Percentiles rank a stretch among this genome's conserved stretches.
Conservation (phyloP, 2,329 filamentous ascomycete genomes). For the Graphiopsis chlorocephala region DNA sequence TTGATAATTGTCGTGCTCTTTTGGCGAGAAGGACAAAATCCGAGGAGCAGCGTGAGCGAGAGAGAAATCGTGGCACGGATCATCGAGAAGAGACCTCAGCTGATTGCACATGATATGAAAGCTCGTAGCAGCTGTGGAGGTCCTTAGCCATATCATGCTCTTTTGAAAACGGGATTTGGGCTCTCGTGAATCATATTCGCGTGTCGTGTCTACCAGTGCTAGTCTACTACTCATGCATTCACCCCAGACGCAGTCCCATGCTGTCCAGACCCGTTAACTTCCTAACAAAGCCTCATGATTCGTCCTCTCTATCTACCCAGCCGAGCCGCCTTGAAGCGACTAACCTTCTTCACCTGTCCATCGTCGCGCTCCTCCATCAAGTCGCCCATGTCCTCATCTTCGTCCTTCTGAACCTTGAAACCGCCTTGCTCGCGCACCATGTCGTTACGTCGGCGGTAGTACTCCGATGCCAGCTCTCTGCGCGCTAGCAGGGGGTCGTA, state of each 20-base stretch:
- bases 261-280: not conserved
- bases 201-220: not conserved
- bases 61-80: no score
- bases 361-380: conserved; percentile 50
- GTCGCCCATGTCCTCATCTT: conserved; percentile 63
- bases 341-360: conserved; percentile 39
- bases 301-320: conserved; percentile 23
- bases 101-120: no score
- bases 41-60: not conserved
- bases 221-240: not conserved
- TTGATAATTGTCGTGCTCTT: not conserved
- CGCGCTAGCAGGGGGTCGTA: conserved; percentile 66
- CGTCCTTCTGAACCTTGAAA: conserved; percentile 59
- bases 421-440: conserved; percentile 82
- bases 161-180: no score
- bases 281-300: not conserved
- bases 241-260: not conserved
- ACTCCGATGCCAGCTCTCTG: conserved; percentile 76
- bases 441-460: conserved; percentile 76
- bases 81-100: no score
- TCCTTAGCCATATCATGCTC: no score
- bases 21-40: not conserved
- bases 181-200: not conserved
- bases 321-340: conserved; percentile 38
- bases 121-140: no score